phyloP scores from a whole-genome alignment of 2,329 filamentous ascomycete species.

The Trichocomaceae sp. region DNA sequence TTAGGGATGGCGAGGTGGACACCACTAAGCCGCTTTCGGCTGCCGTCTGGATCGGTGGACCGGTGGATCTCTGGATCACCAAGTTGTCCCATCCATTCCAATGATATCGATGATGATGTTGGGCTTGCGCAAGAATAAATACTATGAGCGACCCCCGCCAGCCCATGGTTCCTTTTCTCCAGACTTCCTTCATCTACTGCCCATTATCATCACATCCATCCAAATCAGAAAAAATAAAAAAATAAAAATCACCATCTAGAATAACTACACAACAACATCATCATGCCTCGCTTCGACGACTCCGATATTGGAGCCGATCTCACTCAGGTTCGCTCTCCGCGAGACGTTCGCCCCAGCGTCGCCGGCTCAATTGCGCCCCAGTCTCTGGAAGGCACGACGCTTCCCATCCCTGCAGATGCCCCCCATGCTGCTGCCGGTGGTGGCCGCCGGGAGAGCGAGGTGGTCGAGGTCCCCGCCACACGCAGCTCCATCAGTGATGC shows the following conservation, averaged over 20 bases:
- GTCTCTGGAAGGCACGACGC: conserved; percentile 13
- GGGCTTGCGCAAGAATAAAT: conserved; percentile 3
- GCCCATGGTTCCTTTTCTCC: background rate
- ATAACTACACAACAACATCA: conserved; percentile 22
- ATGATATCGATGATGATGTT: conserved; percentile 4
- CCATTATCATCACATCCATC: background rate
- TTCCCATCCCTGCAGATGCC: conserved; percentile 34
- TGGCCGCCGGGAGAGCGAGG: conserved; percentile 36
- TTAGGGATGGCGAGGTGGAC: conserved; percentile 32
- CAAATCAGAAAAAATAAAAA: too few relatives aligned
- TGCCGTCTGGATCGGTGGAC: conserved; percentile 5
- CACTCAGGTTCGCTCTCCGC: conserved; percentile 21
- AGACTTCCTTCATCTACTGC: background rate
- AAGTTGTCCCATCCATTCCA: too few relatives aligned
- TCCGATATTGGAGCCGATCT: conserved; percentile 46
- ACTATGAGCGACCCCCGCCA: background rate
- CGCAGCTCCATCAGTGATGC: conserved; percentile 63
- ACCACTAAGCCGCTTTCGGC: conserved; percentile 16
- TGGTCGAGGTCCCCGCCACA: conserved; percentile 64
- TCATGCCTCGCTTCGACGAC: conserved; percentile 57
- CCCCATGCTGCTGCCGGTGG: conserved; percentile 20
- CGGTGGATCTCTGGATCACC: too few relatives aligned
- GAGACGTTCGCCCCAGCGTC: conserved; percentile 22
- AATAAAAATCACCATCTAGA: too few relatives aligned
- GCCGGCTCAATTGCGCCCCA: conserved; percentile 15